Conservation (phyloP, 2,329 filamentous ascomycete genomes). For the Aspergillus eucalypticola region DNA sequence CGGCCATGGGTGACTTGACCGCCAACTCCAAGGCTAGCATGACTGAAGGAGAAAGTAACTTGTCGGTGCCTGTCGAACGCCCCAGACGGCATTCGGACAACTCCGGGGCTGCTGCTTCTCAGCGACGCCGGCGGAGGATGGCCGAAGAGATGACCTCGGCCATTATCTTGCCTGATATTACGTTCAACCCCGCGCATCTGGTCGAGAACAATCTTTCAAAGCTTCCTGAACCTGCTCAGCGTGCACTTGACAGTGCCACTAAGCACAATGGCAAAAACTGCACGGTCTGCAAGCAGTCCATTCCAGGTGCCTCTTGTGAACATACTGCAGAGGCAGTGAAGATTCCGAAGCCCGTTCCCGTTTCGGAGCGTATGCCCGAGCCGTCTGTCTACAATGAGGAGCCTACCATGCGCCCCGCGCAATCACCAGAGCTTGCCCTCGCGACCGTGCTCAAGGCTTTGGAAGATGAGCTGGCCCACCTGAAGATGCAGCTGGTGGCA, state of each 20-base stretch:
- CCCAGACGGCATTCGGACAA: slow-evolving; percentile 44
- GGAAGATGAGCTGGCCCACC: slow-evolving; percentile 74
- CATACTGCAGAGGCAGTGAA: slow-evolving; percentile 38
- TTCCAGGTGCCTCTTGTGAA: slow-evolving; percentile 37
- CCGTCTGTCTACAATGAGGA: slow-evolving; percentile 53
- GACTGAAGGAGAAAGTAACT: slow-evolving; percentile 32
- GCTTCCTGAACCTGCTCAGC: slow-evolving; percentile 43
- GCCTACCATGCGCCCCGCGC: slow-evolving; percentile 62
- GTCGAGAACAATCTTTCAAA: slow-evolving; percentile 32
- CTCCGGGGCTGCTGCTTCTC: slow-evolving; percentile 52
- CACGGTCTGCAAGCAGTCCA: slow-evolving; percentile 55
- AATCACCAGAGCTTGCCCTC: slow-evolving; percentile 70
- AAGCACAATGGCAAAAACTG: slow-evolving; percentile 57
- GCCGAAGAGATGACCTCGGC: slow-evolving; percentile 62
- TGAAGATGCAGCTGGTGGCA: slow-evolving; percentile 68
- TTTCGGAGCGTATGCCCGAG: slow-evolving; percentile 51
- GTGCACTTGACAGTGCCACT: slow-evolving; percentile 44
- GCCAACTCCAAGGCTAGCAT: slow-evolving; percentile 31
- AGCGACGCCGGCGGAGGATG: slow-evolving; percentile 51
- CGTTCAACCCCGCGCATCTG: slow-evolving; percentile 43
- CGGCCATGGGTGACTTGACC: slow-evolving; percentile 38
- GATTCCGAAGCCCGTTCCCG: slow-evolving; percentile 53
- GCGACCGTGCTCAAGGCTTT: slow-evolving; percentile 81
- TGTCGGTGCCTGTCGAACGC: slow-evolving; percentile 32
- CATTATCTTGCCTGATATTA: slow-evolving; percentile 66